These are phyloP conservation scores for Pezizomycotina sp. DNA, from an alignment of 2,329 filamentous ascomycete species.

Conservation along the genomic window DNA sequence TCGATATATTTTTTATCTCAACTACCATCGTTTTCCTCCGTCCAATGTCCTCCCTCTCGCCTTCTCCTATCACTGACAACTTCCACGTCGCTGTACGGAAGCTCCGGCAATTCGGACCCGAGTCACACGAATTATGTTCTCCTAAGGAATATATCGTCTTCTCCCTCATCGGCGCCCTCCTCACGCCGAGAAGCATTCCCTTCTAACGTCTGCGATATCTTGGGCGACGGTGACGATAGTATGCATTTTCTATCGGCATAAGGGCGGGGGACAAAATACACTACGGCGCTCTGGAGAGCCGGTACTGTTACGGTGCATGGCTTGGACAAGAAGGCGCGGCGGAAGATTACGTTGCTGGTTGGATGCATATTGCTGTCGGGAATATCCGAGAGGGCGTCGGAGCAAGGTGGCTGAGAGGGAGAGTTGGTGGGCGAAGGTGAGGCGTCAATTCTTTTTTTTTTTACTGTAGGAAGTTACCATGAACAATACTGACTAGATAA, in stretches of 20 bases:
- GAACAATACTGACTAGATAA: conserved; percentile 1
- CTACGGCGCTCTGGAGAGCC: conserved; percentile 10
- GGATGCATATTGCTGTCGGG: conserved; percentile 15
- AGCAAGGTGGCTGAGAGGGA: conserved; percentile 13
- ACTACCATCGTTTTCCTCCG: too few relatives aligned
- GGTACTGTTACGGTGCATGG: too few relatives aligned
- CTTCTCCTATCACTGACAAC: too few relatives aligned
- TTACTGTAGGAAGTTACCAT: neutral
- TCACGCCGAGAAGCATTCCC: conserved; percentile 11
- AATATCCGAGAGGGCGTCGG: conserved; percentile 14
- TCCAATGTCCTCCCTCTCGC: too few relatives aligned
- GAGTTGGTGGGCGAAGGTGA: conserved; percentile 19
- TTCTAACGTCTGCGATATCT: conserved; percentile 13
- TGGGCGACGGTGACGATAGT: conserved; percentile 17
- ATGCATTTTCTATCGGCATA: conserved; percentile 9
- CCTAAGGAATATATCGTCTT: conserved; percentile 11
- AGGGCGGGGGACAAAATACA: conserved; percentile 5
- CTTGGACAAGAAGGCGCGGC: conserved; percentile 13
- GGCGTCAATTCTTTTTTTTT: too few relatives aligned
- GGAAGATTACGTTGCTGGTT: conserved; percentile 15
- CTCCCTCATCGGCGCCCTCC: conserved; percentile 9
- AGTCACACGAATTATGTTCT: conserved; percentile 11
- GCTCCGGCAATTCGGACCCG: too few relatives aligned
- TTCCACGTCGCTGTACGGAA: too few relatives aligned
- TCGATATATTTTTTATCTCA: too few relatives aligned